These are phyloP conservation scores for Nitzschia sp. DNA, from an alignment of 108 stramenopile genomes.

Conservation along the genomic window DNA sequence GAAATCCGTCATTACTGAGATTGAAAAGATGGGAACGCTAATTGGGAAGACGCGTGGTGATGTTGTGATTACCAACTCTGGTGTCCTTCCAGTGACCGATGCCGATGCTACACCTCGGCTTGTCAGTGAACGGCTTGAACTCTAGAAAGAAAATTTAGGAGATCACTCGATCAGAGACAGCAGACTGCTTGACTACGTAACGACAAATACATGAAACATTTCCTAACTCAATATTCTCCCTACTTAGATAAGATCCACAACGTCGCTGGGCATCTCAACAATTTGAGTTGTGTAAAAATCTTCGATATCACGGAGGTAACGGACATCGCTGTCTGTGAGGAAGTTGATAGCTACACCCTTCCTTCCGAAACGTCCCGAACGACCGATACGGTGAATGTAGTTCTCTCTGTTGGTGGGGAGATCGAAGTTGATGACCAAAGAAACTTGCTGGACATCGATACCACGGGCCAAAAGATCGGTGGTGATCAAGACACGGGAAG, in stretches of 20 bases:
- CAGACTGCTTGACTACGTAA: neutral
- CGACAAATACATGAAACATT: slow-evolving; percentile 9
- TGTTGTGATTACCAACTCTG: slow-evolving; percentile 81
- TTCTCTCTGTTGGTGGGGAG: slow-evolving; percentile 99
- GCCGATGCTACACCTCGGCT: slow-evolving; percentile 29
- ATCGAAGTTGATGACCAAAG: slow-evolving; percentile 99
- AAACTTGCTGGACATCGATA: slow-evolving; percentile 99
- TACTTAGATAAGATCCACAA: slow-evolving; percentile 88
- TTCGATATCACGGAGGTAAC: slow-evolving; percentile 99
- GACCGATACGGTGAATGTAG: slow-evolving; percentile 99
- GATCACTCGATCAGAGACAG: neutral
- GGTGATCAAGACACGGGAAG: slow-evolving; percentile 99
- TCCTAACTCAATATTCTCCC: neutral
- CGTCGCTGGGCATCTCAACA: slow-evolving; percentile 96
- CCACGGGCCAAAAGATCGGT: slow-evolving; percentile 95
- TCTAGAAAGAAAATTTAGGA: neutral
- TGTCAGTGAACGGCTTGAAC: slow-evolving; percentile 13
- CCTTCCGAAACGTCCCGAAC: slow-evolving; percentile 98
- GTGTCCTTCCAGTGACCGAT: slow-evolving; percentile 41
- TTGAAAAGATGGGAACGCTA: slow-evolving; percentile 73
- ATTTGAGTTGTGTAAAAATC: slow-evolving; percentile 99
- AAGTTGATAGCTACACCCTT: slow-evolving; percentile 99
- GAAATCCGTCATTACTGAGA: slow-evolving; percentile 55
- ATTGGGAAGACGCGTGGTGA: slow-evolving; percentile 52
- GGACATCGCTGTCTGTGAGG: slow-evolving; percentile 94